Percentiles rank a stretch among this genome's conserved stretches.
Conservation (phyloP, 768 basidiomycete genomes). For the Rhodosporidiobolus odoratus region DNA sequence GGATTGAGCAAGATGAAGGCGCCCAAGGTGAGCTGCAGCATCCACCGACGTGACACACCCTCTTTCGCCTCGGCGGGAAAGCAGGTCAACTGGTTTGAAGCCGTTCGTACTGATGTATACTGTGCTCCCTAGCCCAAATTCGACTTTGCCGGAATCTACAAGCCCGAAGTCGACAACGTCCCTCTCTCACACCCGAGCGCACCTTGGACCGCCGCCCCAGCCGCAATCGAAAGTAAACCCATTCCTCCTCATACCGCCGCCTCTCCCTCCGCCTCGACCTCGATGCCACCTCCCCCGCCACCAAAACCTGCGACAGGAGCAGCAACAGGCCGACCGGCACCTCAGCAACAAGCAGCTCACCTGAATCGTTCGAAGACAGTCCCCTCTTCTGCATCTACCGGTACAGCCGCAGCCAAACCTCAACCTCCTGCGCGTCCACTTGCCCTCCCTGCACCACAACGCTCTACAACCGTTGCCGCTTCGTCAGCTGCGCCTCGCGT, state of each 20-base stretch:
- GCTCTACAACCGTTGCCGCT: neutral
- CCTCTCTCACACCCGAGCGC: neutral
- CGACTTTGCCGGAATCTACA: constrained; percentile 36
- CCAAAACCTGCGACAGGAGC: neutral
- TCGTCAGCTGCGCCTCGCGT: neutral
- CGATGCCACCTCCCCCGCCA: neutral
- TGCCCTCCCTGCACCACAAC: constrained; percentile 3
- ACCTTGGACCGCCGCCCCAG: neutral
- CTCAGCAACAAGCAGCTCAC: no score
- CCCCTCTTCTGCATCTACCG: no score
- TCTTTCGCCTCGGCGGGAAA: neutral
- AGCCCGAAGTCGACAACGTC: constrained; percentile 14
- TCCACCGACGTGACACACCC: neutral
- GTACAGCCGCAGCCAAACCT: no score
- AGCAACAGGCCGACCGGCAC: neutral
- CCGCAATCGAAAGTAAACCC: neutral
- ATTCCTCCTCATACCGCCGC: neutral
- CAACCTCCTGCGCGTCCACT: no score
- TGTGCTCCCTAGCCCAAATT: constrained; percentile 44
- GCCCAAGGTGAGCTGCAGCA: constrained; percentile 54
- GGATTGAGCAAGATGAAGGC: constrained; percentile 84
- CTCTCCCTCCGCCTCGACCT: neutral
- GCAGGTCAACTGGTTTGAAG: neutral
- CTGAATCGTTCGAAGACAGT: no score
- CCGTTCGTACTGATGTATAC: no score